Evolutionary conservation across 2,329 filamentous ascomycete genomes (phyloP).

Genomic region (Botrytis paeoniae): DNA sequence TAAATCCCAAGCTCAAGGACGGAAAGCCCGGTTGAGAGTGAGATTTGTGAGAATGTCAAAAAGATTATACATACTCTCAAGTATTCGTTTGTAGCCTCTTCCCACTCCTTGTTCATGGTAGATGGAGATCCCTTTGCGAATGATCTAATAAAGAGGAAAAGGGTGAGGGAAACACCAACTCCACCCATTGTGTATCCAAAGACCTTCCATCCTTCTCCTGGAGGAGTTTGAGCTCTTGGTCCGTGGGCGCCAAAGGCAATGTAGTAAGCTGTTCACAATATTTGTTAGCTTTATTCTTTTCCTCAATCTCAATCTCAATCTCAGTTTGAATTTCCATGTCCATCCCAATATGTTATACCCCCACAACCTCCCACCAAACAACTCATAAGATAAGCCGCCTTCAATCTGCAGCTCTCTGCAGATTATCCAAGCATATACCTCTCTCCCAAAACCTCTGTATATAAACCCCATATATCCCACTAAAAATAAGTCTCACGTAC

Average conservation of each 20-base stretch:
- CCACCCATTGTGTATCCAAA: conserved; percentile 69
- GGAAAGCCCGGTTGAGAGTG: neutral
- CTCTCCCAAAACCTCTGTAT: neutral
- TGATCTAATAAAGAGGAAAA: conserved; percentile 71
- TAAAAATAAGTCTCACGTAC: conserved; percentile 54
- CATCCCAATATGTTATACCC: neutral
- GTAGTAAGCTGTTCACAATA: conserved; percentile 75
- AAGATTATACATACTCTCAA: conserved; percentile 65
- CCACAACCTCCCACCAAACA: neutral
- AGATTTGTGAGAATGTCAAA: neutral
- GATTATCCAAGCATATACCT: neutral
- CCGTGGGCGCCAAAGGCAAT: conserved; percentile 97
- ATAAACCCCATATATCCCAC: neutral
- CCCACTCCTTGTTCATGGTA: conserved; percentile 96
- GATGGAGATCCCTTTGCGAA: conserved; percentile 70
- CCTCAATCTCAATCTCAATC: neutral
- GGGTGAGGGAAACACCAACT: conserved; percentile 59
- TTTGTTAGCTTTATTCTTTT: neutral
- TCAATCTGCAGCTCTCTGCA: neutral
- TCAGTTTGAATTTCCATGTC: neutral
- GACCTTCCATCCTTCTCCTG: conserved; percentile 80
- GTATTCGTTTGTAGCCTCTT: conserved; percentile 93
- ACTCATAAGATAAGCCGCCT: neutral
- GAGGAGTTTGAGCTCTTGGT: conserved; percentile 76
- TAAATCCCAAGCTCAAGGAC: neutral